Base-by-base conservation (phyloP, 257 asterid genomes). In the Petrea volubilis region DNA sequence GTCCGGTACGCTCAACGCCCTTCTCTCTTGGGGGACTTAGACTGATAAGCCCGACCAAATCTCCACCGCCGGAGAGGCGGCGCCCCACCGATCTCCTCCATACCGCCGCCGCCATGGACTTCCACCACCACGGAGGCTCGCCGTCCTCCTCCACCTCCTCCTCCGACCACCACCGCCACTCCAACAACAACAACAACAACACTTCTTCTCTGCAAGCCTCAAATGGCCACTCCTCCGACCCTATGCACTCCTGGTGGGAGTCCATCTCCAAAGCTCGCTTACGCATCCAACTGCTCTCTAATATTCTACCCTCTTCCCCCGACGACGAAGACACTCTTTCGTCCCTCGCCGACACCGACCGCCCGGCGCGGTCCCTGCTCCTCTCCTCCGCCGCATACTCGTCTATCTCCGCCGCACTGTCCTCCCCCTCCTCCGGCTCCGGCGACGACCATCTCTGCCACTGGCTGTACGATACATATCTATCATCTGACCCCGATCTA, bases 161-260 rank as follows among this genome's bases (percentile, higher is more conserved):
- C 75, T 68, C 92, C 63, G 76, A 70, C 40, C 76, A 79, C 68
- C 82, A 73, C 70, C 81, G 64, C 68, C 79, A 36, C 68, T 63
- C 83, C 59, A 75, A 68, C 78, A 66, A 46, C 72, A 68, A 34
- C 70, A 62, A 82, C 61, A 74, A 67, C 78, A 62, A 46, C 72
- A 69, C 15, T 49, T 13, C 69, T 61, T 13, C 80, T 3, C 68
- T 17, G 10, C 72, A 60, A 13, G 51, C 72, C 59, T 52, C 77
- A 14, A 78, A 76, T 33, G 77, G 81, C 44, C 73, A 63, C 68
- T 63, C 81, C 67, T 56, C 86, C 56, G 97, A 94, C 63, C 95
- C 93, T 27, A 85, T 85, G 90, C 97, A 86, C 70, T 84, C 97
- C 1, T 94, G 97, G 99, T 94, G 97, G 98, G 99, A 94, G 52